Evolutionary conservation across 169 alveolate genomes (phyloP), one percentile per base, ranked within the genome.

Genomic region (Plasmodium falciparum): DNA sequence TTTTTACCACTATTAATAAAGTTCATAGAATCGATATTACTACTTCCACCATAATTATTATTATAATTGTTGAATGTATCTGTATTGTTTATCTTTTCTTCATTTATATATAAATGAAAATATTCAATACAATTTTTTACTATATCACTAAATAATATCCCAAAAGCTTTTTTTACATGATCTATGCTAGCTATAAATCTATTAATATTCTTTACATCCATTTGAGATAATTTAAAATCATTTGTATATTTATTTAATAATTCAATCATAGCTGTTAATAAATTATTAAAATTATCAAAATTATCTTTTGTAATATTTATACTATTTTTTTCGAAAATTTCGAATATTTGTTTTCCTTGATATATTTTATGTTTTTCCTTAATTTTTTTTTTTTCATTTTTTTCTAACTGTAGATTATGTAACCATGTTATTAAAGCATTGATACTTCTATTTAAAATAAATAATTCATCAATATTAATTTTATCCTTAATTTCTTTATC

Each of bases 111-210:
- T 6, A 93, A 43, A 33, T 93, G 91, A 56, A 93, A 93, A 88
- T 91, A 93, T 45, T 93, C 94, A 43, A 93, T 88, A 65, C 93
- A 90, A 22, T 88, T 88, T 49, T 73, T 71, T 1, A 90, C 92
- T 15, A 88, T 80, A 20, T 88, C 93, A 75, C 93, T 93, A 49
- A 93, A 93, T 12, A 91, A 80, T 17, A 93, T 73, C 43, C 95
- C 88, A 24, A 93, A 88, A 3, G 93, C 66, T 80, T 93, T 93
- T 47, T 85, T 72, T 8, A 93, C 61, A 29, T 83, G 88, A 76
- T 93, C 95, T 26, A 93, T 75, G 20, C 92, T 85, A 24, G 93
- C 61, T n/a, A 93, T 88, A 73, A 91, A 90, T 49, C 63, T 75
- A 86, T 78, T 88, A 2, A 93, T 62, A 54, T 71, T 72, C 24